Conservation (phyloP, 1,284 basidiomycete species). For the Trametes hirsuta region DNA sequence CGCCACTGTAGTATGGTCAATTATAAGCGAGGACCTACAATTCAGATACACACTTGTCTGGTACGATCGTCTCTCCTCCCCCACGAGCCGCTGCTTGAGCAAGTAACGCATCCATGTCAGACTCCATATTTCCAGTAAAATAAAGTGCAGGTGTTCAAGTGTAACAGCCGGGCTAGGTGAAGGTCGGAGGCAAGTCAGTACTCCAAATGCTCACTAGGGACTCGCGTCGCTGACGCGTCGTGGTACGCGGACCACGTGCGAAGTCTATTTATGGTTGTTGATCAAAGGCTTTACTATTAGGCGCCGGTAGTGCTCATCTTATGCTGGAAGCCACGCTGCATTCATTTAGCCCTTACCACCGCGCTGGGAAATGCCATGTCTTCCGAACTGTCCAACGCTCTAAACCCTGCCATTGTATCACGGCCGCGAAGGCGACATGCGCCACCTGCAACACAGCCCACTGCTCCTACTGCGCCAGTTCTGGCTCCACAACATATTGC, state of each 20-base stretch:
- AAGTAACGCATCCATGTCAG: slow-evolving; percentile 60
- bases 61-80: slow-evolving; percentile 55
- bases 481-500: slow-evolving; percentile 35
- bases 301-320: slow-evolving; percentile 4
- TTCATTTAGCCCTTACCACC: not conserved
- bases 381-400: slow-evolving; percentile 73
- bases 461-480: not conserved
- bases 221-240: slow-evolving; percentile 42
- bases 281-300: slow-evolving; percentile 28
- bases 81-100: slow-evolving; percentile 45
- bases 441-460: not conserved
- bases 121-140: slow-evolving; percentile 45
- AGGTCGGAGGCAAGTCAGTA: slow-evolving; percentile 8
- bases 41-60: slow-evolving; percentile 66
- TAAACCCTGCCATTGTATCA: slow-evolving; percentile 63
- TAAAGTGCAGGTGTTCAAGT: not conserved
- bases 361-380: slow-evolving; percentile 38
- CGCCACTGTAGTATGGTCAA: slow-evolving; percentile 63
- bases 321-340: not conserved
- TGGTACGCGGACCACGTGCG: slow-evolving; percentile 26
- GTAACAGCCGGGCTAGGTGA: not conserved
- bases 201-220: slow-evolving; percentile 10
- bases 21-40: not conserved
- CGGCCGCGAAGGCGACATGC: slow-evolving; percentile 34
- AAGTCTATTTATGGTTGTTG: slow-evolving; percentile 32